Evolutionary conservation across 2,329 filamentous ascomycete genomes (phyloP), one percentile per base, ranked within the genome.

Genomic region (Neoascochyta sp.): DNA sequence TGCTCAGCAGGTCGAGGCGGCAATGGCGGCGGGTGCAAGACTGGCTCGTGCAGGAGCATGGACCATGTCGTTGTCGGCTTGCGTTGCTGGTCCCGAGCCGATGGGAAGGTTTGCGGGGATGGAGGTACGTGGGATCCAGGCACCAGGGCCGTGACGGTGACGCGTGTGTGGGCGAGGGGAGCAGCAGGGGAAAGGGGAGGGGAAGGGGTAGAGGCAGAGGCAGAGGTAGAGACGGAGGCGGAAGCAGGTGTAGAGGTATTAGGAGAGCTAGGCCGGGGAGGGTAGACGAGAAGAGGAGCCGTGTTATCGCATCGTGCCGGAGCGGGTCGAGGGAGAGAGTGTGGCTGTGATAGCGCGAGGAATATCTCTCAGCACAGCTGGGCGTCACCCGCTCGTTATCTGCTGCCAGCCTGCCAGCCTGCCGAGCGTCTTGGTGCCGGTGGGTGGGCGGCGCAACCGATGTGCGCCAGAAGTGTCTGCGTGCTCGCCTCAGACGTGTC

Each of bases 41-140:
- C 37, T 38, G 36, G 39, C 45, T 46, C 33, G 19, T 28, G 31
- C 13, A 13, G 29, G 47, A 51, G 58, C 58, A 49, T 49, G 47
- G 57, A 61, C 58, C 58, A 62, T 61, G 45, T 60, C 55, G 46
- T 44, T 47, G 24, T 39, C 46, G 24, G 36, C 32, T 41, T 44
- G 40, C 41, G 45, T 51, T 34, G 40, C 32, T 46, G 45, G 39
- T 51, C 46, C 54, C 55, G 54, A 52, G 46, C 44, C 27, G 25
- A 29, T 24, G 34, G 34, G 30, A 22, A 25, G 18, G 29, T 22
- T 36, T 26, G 29, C 32, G 26, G 29, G 11, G 14, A 22, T 21
- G 27, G 19, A 20, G 18, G 18, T 10, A 20, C 7, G 20, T 12
- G 16, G 23, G 11, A 21, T 16, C 16, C 27, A 28, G 30, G 27